These are phyloP conservation scores for Fusarium hainanense DNA, from an alignment of 2,329 filamentous ascomycete species.

Conservation along the genomic window DNA sequence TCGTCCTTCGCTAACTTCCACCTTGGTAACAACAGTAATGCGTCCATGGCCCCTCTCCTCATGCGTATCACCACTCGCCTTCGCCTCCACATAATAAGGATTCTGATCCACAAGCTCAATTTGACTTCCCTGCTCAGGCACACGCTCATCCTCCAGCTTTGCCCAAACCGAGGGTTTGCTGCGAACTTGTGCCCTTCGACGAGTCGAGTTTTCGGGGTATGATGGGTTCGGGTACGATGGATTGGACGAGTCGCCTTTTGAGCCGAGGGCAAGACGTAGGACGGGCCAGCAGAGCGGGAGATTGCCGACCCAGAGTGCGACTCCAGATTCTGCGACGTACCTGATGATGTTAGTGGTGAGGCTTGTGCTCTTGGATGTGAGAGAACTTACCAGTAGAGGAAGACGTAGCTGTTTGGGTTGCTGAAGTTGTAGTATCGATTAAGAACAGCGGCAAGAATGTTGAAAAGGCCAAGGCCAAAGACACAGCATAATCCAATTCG, in stretches of 20 bases:
- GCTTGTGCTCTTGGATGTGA: neutral
- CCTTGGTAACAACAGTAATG: conserved; percentile 46
- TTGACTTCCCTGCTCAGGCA: conserved; percentile 43
- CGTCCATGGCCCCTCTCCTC: conserved; percentile 25
- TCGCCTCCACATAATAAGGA: conserved; percentile 14
- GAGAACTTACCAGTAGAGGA: conserved; percentile 62
- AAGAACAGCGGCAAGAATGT: conserved; percentile 66
- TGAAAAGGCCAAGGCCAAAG: conserved; percentile 66
- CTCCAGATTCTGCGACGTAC: conserved; percentile 68
- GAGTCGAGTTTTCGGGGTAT: conserved; percentile 37
- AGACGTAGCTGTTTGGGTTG: conserved; percentile 64
- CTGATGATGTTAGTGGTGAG: neutral
- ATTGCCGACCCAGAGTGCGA: conserved; percentile 70
- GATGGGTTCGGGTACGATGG: conserved; percentile 42
- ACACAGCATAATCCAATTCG: conserved; percentile 63
- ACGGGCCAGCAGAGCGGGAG: conserved; percentile 70
- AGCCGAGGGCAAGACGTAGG: conserved; percentile 56
- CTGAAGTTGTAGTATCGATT: conserved; percentile 72
- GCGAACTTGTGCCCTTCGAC: conserved; percentile 27
- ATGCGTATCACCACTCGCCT: conserved; percentile 4
- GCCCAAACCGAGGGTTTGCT: conserved; percentile 46
- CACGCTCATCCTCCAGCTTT: conserved; percentile 47
- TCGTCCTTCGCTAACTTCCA: conserved; percentile 38
- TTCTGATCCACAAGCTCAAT: conserved; percentile 46
- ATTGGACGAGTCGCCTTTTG: conserved; percentile 35